Evolutionary conservation across 768 basidiomycete species (phyloP).

Genomic region (Suillus sp.): DNA sequence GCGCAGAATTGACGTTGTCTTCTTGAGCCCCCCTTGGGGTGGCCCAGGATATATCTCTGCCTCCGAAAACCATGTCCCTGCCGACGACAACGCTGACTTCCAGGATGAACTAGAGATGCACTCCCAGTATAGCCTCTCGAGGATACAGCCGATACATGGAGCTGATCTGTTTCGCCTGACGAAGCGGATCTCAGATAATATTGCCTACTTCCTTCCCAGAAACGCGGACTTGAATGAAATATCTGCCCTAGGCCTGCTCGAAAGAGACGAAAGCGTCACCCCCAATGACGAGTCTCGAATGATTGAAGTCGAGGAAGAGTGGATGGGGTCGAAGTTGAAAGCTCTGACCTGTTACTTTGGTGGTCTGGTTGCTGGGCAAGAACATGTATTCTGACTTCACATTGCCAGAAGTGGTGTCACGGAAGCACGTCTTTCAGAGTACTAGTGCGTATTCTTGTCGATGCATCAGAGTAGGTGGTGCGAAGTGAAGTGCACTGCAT

Average conservation of each 20-base stretch:
- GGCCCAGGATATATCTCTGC: conserved; percentile 71
- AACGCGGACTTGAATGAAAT: conserved; percentile 79
- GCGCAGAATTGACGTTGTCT: conserved; percentile 82
- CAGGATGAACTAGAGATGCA: conserved; percentile 31
- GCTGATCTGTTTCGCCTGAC: conserved; percentile 78
- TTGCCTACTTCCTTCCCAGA: conserved; percentile 89
- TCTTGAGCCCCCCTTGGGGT: conserved; percentile 96
- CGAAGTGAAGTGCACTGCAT: not conserved
- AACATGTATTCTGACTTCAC: conserved; percentile 50
- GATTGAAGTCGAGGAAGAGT: conserved; percentile 94
- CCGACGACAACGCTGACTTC: conserved; percentile 4
- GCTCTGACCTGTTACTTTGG: conserved; percentile 95
- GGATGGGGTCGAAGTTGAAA: conserved; percentile 93
- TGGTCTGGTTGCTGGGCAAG: conserved; percentile 72
- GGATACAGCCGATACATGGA: conserved; percentile 81
- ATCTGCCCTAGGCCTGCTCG: conserved; percentile 40
- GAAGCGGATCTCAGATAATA: conserved; percentile 70
- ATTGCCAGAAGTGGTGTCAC: not conserved
- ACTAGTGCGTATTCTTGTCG: conserved; percentile 1
- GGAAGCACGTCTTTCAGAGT: not conserved
- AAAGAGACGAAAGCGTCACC: conserved; percentile 5
- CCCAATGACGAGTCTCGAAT: conserved; percentile 42
- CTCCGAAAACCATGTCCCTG: conserved; percentile 20
- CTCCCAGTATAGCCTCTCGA: conserved; percentile 66
- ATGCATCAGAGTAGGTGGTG: not conserved